These are phyloP conservation scores for Colletotrichum coccodes DNA, from an alignment of 2,329 filamentous ascomycete genomes.

Conservation along the genomic window DNA sequence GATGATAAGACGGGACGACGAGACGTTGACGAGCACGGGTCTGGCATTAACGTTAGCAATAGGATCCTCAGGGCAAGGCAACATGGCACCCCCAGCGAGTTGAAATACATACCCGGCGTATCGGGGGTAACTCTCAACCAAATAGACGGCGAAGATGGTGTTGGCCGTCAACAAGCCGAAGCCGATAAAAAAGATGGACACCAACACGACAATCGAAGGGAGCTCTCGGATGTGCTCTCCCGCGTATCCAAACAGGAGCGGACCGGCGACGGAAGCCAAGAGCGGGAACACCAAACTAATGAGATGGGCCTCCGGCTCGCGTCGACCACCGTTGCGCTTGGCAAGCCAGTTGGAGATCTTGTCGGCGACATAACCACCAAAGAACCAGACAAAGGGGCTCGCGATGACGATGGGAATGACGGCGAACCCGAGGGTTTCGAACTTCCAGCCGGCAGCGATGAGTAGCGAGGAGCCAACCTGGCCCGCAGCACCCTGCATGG, in stretches of 20 bases:
- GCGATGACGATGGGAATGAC: conserved; percentile 33
- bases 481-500: conserved; percentile 40
- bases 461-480: conserved; percentile 37
- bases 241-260: conserved; percentile 44
- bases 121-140: conserved; percentile 46
- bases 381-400: conserved; percentile 33
- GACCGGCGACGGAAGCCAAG: conserved; percentile 39
- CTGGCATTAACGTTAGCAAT: conserved; percentile 32
- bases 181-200: conserved; percentile 41
- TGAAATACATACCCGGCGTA: conserved; percentile 30
- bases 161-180: conserved; percentile 42
- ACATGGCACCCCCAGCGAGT: background rate
- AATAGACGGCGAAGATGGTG: conserved; percentile 43
- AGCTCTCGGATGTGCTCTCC: conserved; percentile 37
- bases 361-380: conserved; percentile 45
- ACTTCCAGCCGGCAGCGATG: conserved; percentile 40
- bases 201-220: conserved; percentile 41
- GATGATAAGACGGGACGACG: conserved; percentile 43
- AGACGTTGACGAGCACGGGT: conserved; percentile 46
- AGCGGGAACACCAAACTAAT: conserved; percentile 44
- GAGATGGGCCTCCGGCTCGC: conserved; percentile 47
- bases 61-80: background rate
- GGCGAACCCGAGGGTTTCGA: conserved; percentile 41
- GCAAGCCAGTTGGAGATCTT: conserved; percentile 41
- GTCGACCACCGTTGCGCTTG: conserved; percentile 38